A percentile compares a stretch with the other conserved stretches of the same genome.
phyloP scores from a whole-genome alignment of 768 basidiomycete species.

The Pluteus cervinus region DNA sequence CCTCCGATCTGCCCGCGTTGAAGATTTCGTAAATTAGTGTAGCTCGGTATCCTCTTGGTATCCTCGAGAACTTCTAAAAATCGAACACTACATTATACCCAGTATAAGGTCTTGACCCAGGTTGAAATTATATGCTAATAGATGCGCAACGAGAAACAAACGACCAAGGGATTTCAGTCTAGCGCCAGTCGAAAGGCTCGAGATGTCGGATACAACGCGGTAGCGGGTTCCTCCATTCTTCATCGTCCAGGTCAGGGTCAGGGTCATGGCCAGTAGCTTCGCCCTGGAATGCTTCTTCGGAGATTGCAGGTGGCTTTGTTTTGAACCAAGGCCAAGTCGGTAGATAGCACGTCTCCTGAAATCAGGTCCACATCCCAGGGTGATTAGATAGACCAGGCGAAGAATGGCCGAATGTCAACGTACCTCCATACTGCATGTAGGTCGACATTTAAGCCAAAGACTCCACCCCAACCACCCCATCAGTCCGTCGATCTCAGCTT shows the following conservation, averaged over 20 bases:
- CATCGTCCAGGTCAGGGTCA: slow-evolving; percentile 3
- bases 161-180: no score
- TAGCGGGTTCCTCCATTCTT: slow-evolving; percentile 15
- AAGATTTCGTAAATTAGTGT: no score
- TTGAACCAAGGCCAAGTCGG: slow-evolving; percentile 37
- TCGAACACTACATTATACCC: no score
- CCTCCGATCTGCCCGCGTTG: no score
- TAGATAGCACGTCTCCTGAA: slow-evolving; percentile 36
- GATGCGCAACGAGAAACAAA: no score
- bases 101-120: no score
- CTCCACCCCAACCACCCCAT: slow-evolving; percentile 52
- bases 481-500: slow-evolving; percentile 22
- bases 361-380: background rate
- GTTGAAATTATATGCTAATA: no score
- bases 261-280: background rate
- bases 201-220: slow-evolving; percentile 22
- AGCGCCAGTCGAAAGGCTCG: slow-evolving; percentile 18
- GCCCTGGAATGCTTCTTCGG: background rate
- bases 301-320: slow-evolving; percentile 4
- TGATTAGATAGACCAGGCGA: background rate
- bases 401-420: slow-evolving; percentile 11
- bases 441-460: slow-evolving; percentile 41
- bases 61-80: no score
- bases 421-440: slow-evolving; percentile 42
- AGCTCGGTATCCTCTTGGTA: no score